A percentile compares a stretch with the other conserved stretches of the same genome.
Conservation (phyloP, 768 basidiomycete species). For the Russula sp. region DNA sequence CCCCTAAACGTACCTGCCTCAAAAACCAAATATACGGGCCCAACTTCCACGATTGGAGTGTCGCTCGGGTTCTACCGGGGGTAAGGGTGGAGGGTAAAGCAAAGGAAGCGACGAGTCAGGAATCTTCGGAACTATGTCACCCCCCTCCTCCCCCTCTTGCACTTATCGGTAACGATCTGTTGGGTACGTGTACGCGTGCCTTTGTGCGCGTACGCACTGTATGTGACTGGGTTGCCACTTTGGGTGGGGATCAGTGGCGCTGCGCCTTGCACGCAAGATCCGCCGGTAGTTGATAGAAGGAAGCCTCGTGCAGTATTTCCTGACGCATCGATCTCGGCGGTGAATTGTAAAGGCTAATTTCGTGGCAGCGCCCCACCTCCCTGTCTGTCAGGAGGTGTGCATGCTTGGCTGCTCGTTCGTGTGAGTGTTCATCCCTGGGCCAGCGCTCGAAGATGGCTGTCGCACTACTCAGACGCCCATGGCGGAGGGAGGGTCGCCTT, state of each 20-base stretch:
- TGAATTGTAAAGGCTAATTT: slow-evolving; percentile 5
- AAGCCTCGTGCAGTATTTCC: not conserved
- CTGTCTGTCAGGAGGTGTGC: not conserved
- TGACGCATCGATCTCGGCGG: not conserved
- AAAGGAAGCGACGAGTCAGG: not conserved
- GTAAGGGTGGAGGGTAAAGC: slow-evolving; percentile 5
- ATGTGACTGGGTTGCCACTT: slow-evolving; percentile 8
- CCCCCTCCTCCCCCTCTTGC: not conserved
- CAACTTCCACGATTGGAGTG: slow-evolving; percentile 12
- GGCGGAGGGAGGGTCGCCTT: not conserved
- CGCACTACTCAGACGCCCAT: not conserved
- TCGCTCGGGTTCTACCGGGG: slow-evolving; percentile 6
- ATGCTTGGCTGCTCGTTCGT: not conserved
- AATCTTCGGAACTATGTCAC: slow-evolving; percentile 10
- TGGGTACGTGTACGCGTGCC: slow-evolving; percentile 15
- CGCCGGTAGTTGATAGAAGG: slow-evolving; percentile 10
- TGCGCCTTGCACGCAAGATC: slow-evolving; percentile 12
- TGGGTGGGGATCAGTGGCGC: slow-evolving; percentile 14
- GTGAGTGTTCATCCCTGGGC: not conserved
- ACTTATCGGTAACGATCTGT: slow-evolving; percentile 17
- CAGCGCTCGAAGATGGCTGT: not conserved
- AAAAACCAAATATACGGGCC: not conserved
- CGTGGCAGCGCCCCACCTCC: not conserved
- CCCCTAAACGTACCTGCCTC: not conserved
- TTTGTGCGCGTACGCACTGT: not conserved